These are phyloP conservation scores for Calonectria hawksworthii DNA, from an alignment of 2,329 filamentous ascomycete genomes.

Conservation along the genomic window DNA sequence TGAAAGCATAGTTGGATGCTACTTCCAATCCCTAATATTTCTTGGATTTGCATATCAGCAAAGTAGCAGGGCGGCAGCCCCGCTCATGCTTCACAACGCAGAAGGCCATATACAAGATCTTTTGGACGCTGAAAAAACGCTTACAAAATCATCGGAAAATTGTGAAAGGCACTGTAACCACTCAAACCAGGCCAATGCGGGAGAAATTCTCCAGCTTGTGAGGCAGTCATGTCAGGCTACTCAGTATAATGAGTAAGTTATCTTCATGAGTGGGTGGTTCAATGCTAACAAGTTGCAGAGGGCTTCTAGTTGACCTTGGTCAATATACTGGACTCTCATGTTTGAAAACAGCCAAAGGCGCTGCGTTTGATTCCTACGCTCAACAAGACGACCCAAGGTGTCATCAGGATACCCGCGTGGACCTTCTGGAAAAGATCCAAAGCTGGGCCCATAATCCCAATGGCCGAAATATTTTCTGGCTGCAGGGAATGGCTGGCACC, in stretches of 20 bases:
- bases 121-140: no score
- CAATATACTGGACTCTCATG: constrained; percentile 25
- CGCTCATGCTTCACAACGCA: no score
- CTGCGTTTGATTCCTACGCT: constrained; percentile 49
- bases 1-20: no score
- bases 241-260: background rate
- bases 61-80: no score
- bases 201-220: background rate
- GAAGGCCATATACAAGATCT: no score
- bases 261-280: background rate
- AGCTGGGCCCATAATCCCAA: constrained; percentile 45
- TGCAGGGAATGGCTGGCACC: constrained; percentile 55
- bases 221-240: background rate
- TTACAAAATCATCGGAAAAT: no score
- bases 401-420: constrained; percentile 46
- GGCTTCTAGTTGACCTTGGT: background rate
- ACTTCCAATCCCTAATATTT: no score
- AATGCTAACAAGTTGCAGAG: background rate
- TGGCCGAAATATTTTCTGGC: constrained; percentile 50
- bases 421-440: constrained; percentile 48
- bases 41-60: no score
- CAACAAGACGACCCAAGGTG: constrained; percentile 50
- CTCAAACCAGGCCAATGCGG: background rate
- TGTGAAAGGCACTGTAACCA: no score
- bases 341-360: constrained; percentile 34